Base-by-base conservation (phyloP, 495 filamentous ascomycete species). In the Xylaria telfairii region DNA sequence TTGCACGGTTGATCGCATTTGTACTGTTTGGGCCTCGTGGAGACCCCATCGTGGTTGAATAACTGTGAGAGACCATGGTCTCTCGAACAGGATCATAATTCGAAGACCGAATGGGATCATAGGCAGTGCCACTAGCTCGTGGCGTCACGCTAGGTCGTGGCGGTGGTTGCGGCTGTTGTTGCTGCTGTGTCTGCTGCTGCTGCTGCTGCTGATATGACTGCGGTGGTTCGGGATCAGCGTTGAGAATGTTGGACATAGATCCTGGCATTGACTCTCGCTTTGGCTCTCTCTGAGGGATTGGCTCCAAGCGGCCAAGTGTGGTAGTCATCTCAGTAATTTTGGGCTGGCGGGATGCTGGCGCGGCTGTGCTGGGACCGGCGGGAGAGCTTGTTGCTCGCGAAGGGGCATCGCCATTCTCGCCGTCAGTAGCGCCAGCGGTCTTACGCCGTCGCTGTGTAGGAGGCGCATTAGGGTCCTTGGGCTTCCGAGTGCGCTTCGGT, bases 21-120 rank as follows among this genome's bases (percentile, higher is more conserved):
- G 70, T 83, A 64, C 81, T 84, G 71, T 78, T 67, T 19, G 84
- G 83, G 0, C 86, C 83, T 17, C 87, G 84, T 21, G 87, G 85
- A n/a, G 88, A 87, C 26, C 83, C 84, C 65, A 86, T 84, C 4
- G 87, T 80, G 47, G 84, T 88, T 47, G 79, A 81, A 42, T 89
- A 88, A 34, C 82, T 80, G 64, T 86, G 78, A 71, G 77, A 76
- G 73, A 81, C 69, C 81, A 87, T 80, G 44, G 83, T 81, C 72
- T 86, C 81, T 61, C 81, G 73, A 69, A 87, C 82, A 30, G 85
- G 77, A 79, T 91, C 89, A 74, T 90, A 89, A 67, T 90, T 87
- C 70, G 87, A 92, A 9, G 89, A 92, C 54, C 94, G 87, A 74
- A 97, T 91, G 1, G 94, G 94, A 80, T 97, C 94, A 76, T 93